Percentiles rank a stretch among this genome's conserved stretches.
Evolutionary conservation across 352 stramenopile species (phyloP).

Genomic region (Globisporangium echinulatum): DNA sequence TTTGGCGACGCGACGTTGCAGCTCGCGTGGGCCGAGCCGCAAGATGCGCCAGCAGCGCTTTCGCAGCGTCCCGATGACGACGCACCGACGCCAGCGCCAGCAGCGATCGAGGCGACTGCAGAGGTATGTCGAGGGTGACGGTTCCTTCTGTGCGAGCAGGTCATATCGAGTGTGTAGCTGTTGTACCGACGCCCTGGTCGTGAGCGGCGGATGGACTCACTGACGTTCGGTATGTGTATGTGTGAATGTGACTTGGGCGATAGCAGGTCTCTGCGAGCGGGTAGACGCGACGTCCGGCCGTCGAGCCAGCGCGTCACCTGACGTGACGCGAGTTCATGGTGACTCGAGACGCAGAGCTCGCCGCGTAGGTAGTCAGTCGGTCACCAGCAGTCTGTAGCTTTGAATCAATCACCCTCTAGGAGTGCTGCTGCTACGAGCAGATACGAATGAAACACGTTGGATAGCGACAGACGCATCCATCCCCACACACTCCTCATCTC

Average conservation of each 20-base stretch:
- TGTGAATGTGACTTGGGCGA: background rate
- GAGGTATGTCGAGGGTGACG: slow-evolving; percentile 8
- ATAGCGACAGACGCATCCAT: no score
- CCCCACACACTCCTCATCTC: no score
- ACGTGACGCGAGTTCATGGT: no score
- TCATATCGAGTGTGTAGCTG: background rate
- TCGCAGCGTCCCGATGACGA: slow-evolving; percentile 11
- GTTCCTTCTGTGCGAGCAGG: background rate
- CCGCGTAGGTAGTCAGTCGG: no score
- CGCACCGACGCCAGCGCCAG: background rate
- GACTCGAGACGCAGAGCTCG: no score
- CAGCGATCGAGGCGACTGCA: slow-evolving; percentile 1
- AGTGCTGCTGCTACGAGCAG: no score
- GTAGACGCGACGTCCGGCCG: background rate
- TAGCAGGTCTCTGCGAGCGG: background rate
- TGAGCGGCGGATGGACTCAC: background rate
- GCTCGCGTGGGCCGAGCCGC: slow-evolving; percentile 56
- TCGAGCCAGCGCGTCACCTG: no score
- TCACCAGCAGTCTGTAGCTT: no score
- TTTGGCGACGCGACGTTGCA: slow-evolving; percentile 55
- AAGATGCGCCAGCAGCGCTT: slow-evolving; percentile 45
- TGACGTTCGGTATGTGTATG: background rate
- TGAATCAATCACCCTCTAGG: no score
- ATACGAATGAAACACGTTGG: no score
- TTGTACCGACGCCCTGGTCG: no score